These are phyloP conservation scores for Eucalyptus pauciflora DNA, from an alignment of 345 rosid genomes.

Conservation along the genomic window DNA sequence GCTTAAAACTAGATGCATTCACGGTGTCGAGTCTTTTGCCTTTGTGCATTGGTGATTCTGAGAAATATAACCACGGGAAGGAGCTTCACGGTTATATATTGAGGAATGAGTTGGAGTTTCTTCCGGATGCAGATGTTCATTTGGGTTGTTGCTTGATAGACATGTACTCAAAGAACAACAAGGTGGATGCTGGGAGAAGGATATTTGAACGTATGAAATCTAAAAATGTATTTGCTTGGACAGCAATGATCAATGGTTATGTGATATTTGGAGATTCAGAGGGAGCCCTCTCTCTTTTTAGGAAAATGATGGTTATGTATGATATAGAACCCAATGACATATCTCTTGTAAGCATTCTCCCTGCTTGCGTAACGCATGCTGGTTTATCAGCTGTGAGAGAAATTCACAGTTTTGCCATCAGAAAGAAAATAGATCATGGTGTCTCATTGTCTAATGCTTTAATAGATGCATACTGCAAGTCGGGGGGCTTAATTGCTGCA, in stretches of 20 bases:
- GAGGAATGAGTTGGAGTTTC: slow-evolving; percentile 18
- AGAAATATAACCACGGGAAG: slow-evolving; percentile 26
- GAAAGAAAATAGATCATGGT: slow-evolving; percentile 18
- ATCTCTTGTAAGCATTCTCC: slow-evolving; percentile 51
- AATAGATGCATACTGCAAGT: slow-evolving; percentile 51
- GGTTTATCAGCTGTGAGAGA: slow-evolving; percentile 38
- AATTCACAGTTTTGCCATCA: slow-evolving; percentile 50
- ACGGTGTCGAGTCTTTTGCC: slow-evolving; percentile 47
- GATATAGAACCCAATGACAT: slow-evolving; percentile 40
- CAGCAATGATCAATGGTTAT: slow-evolving; percentile 56
- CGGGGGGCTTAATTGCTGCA: slow-evolving; percentile 44
- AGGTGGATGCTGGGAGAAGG: slow-evolving; percentile 10
- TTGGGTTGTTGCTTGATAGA: slow-evolving; percentile 54
- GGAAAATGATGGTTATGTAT: slow-evolving; percentile 34
- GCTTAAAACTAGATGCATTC: slow-evolving; percentile 38
- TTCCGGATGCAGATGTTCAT: slow-evolving; percentile 22
- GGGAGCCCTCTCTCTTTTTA: slow-evolving; percentile 39
- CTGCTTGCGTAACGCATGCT: slow-evolving; percentile 34
- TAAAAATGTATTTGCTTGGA: slow-evolving; percentile 51
- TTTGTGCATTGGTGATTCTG: slow-evolving; percentile 10
- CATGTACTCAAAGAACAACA: slow-evolving; percentile 37
- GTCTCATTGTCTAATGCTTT: slow-evolving; percentile 47
- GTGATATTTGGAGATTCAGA: slow-evolving; percentile 26
- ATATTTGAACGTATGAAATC: slow-evolving; percentile 27
- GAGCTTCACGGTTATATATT: slow-evolving; percentile 47